These are phyloP conservation scores for Leccinum barrowsii DNA, from an alignment of 768 basidiomycete genomes.

Conservation along the genomic window DNA sequence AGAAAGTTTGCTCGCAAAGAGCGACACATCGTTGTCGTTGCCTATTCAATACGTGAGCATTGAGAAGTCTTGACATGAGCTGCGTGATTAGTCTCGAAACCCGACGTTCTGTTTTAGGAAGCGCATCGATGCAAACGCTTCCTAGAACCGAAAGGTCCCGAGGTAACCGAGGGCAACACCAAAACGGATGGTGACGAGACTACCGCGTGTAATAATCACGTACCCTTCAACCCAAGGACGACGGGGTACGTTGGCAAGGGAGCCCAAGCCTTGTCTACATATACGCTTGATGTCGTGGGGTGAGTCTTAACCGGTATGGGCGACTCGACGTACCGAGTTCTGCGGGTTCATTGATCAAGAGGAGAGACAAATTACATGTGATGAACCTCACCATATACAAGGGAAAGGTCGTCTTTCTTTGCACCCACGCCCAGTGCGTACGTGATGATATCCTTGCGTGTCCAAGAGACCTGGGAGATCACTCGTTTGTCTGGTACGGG, in stretches of 20 bases:
- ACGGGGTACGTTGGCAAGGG: slow-evolving; percentile 86
- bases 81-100: too few species aligned
- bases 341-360: slow-evolving; percentile 16
- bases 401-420: slow-evolving; percentile 63
- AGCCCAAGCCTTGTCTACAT: slow-evolving; percentile 60
- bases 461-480: slow-evolving; percentile 67
- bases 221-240: slow-evolving; percentile 69
- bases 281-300: not conserved
- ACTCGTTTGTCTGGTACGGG: not conserved
- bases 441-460: slow-evolving; percentile 74
- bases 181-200: too few species aligned
- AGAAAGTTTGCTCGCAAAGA: slow-evolving; percentile 52
- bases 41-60: slow-evolving; percentile 31
- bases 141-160: too few species aligned
- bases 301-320: not conserved
- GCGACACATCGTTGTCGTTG: slow-evolving; percentile 59
- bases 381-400: slow-evolving; percentile 61
- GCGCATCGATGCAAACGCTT: too few species aligned
- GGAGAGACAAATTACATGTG: not conserved
- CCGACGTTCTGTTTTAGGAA: too few species aligned
- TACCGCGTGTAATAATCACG: not conserved
- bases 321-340: slow-evolving; percentile 46
- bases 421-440: slow-evolving; percentile 84
- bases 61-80: not conserved
- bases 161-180: too few species aligned